Conservation (phyloP, 768 basidiomycete genomes). For the Crepidotus variabilis region DNA sequence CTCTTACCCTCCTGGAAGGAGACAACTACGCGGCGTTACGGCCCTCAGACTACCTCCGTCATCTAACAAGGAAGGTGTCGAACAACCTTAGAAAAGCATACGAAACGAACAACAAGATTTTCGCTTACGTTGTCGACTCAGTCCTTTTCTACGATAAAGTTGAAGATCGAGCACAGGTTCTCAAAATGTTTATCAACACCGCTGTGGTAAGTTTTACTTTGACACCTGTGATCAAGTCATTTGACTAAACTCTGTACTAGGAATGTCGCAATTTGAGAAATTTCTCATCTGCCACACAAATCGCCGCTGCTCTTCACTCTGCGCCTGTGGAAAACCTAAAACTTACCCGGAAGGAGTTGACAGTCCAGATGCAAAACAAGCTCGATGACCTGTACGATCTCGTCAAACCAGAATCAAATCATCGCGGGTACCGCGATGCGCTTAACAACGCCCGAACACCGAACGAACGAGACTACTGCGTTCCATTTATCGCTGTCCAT, state of each 20-base stretch:
- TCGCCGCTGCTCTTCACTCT: conserved; percentile 39
- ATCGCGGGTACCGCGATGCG: conserved; percentile 33
- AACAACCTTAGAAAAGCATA: conserved; percentile 28
- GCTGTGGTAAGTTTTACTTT: conserved; percentile 29
- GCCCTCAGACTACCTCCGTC: conserved; percentile 39
- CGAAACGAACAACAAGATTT: conserved; percentile 34
- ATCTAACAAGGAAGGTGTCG: conserved; percentile 27
- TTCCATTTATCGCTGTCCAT: conserved; percentile 44
- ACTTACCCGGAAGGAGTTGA: conserved; percentile 28
- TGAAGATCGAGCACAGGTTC: conserved; percentile 30
- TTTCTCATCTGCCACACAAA: conserved; percentile 39
- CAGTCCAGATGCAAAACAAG: conserved; percentile 21
- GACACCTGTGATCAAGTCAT: too few relatives aligned
- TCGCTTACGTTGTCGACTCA: conserved; percentile 36
- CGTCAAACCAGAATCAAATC: conserved; percentile 29
- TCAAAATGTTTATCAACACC: conserved; percentile 41
- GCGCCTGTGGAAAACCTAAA: conserved; percentile 31
- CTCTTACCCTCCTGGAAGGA: conserved; percentile 40
- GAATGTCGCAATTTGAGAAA: conserved; percentile 42
- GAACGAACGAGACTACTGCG: conserved; percentile 21
- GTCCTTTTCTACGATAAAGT: conserved; percentile 35
- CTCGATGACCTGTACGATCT: conserved; percentile 31
- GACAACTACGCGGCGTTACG: conserved; percentile 34
- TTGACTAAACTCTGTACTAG: conserved; percentile 14
- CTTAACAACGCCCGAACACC: conserved; percentile 21